Evolutionary conservation across 805 yeast genomes (phyloP), one percentile per base, ranked within the genome.

Genomic region (Candida manassasensis): DNA sequence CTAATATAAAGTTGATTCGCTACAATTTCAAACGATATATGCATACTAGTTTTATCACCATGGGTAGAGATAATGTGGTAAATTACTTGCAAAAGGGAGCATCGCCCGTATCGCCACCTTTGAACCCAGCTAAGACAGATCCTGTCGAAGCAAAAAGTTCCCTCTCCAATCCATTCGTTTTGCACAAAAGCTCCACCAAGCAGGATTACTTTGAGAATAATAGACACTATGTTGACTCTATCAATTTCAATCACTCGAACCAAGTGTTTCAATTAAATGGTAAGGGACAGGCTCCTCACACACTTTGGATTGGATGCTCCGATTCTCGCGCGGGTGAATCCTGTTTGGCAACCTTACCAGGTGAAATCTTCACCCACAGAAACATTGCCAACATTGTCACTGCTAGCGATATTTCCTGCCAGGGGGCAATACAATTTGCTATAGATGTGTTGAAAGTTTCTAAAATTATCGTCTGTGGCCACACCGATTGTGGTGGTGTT

Each of bases 401-500:
- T 36, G 69, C 81, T 17, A 75, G 77, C 37, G 97, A 90, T 56
- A 63, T 82, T 29, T 74, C 87, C 27, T 71, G 82, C 13, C 78
- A 77, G 54, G 81, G 95, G 0, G 88, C 88, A 2, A 64, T 90
- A 19, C 96, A 89, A 58, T 86, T 85, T 52, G 95, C 96, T 4
- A 77, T 90, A 45, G 88, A 85, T 45, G 86, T 81, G 10, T 69
- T 89, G 41, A 82, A 84, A 51, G 94, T 90, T 26, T 73, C 71
- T 45, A 86, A 84, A 53, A 78, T 89, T 35, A 72, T 89, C 37
- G 83, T 89, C 4, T 85, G 96, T 61, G 97, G 97, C 3, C 97
- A 89, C 61, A 83, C 93, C 21, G 95, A 86, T 58, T 89, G 97
- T 69, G 96, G 96, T 33, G 97, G 96, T 19, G 77, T 86, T 34